Conservation (phyloP, 306 rosid species). For the Ammopiptanthus mongolicus region DNA sequence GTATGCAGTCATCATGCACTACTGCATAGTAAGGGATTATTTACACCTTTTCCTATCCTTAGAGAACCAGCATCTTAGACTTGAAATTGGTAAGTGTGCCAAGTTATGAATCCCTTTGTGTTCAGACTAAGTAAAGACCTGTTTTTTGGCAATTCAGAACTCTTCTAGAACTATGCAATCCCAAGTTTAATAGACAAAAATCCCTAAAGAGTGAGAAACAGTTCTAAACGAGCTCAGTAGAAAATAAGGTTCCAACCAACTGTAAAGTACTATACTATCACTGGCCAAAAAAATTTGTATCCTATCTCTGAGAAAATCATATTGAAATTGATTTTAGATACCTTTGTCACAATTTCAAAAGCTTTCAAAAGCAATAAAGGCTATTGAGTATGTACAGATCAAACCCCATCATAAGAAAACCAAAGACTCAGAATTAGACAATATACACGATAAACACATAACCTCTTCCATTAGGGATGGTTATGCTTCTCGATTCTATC, state of each 20-base stretch:
- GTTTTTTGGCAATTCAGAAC: not conserved
- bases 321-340: not conserved
- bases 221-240: not conserved
- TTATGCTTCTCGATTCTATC: not conserved
- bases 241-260: not conserved
- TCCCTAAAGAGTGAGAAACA: not conserved
- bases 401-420: not conserved
- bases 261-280: not conserved
- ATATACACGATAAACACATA: not conserved
- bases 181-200: not conserved
- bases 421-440: not conserved
- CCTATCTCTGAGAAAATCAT: not conserved
- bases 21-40: not conserved
- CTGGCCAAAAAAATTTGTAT: too few species aligned
- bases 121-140: not conserved
- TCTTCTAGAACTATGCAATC: not conserved
- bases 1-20: not conserved
- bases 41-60: not conserved
- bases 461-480: not conserved
- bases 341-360: not conserved
- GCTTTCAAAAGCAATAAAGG: not conserved
- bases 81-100: not conserved
- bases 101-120: not conserved
- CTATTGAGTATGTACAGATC: not conserved
- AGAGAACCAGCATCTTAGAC: not conserved